phyloP scores from a whole-genome alignment of 148 eudicot genomes.

The Agrostemma githago region DNA sequence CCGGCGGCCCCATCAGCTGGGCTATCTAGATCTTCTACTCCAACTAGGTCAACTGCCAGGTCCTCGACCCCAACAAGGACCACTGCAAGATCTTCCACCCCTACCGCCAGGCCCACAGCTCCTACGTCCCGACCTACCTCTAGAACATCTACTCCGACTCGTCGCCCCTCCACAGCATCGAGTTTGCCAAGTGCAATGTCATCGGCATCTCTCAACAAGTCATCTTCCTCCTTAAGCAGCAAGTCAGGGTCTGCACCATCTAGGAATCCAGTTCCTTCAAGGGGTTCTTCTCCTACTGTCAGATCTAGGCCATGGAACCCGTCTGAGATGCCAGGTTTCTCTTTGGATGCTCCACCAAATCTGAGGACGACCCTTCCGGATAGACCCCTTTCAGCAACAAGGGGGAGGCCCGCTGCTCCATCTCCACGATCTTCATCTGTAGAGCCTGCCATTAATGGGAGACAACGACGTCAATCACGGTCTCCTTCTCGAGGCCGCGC shows the following conservation, averaged over 20 bases:
- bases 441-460: slow-evolving; percentile 63
- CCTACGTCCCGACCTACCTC: slow-evolving; percentile 61
- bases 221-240: slow-evolving; percentile 45
- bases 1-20: slow-evolving; percentile 69
- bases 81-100: slow-evolving; percentile 75
- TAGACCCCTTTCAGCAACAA: slow-evolving; percentile 77
- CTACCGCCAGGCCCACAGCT: slow-evolving; percentile 55
- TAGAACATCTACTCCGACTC: slow-evolving; percentile 84
- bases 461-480: slow-evolving; percentile 74
- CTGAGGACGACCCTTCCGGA: slow-evolving; percentile 82
- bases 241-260: slow-evolving; percentile 45
- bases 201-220: slow-evolving; percentile 44
- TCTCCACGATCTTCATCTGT: slow-evolving; percentile 67
- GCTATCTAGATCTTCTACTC: slow-evolving; percentile 36
- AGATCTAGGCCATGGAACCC: slow-evolving; percentile 94
- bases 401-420: slow-evolving; percentile 84
- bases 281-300: slow-evolving; percentile 71
- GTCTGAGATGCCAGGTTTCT: slow-evolving; percentile 92
- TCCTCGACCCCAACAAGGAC: slow-evolving; percentile 50
- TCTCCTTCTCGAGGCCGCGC: slow-evolving; percentile 91
- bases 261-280: slow-evolving; percentile 49
- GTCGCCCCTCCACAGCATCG: slow-evolving; percentile 52
- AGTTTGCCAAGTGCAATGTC: slow-evolving; percentile 32
- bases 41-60: slow-evolving; percentile 36
- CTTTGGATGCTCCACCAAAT: slow-evolving; percentile 90